phyloP scores from a whole-genome alignment of 345 rosid genomes.

The Syzygium oleosum region DNA sequence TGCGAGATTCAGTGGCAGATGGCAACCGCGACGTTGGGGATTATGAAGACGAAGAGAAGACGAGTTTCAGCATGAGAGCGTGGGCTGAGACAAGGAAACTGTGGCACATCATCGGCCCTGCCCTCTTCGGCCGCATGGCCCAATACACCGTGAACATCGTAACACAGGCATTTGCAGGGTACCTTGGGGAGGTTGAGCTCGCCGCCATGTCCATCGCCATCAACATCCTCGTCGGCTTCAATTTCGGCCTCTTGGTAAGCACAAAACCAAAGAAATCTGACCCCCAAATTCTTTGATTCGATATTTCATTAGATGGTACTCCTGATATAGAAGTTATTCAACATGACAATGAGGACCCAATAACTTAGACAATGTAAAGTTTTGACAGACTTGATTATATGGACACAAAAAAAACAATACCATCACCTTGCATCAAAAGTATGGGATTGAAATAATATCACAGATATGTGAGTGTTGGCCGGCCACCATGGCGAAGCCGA shows the following conservation, averaged over 20 bases:
- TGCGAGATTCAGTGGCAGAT: not conserved
- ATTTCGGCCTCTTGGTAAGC: conserved; percentile 31
- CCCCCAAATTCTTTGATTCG: not conserved
- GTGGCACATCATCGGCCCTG: conserved; percentile 33
- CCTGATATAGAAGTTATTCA: not conserved
- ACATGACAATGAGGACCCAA: not conserved
- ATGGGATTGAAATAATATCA: not conserved
- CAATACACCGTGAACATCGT: conserved; percentile 28
- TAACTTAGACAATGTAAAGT: not conserved
- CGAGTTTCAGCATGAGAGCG: conserved; percentile 3
- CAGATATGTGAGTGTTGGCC: not conserved
- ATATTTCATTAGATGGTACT: not conserved
- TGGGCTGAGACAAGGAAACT: conserved; percentile 42
- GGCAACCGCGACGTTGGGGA: not conserved
- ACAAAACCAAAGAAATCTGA: not conserved
- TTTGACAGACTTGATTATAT: not conserved
- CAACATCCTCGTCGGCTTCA: conserved; percentile 34
- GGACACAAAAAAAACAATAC: not conserved
- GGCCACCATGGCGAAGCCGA: not conserved
- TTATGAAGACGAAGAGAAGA: not conserved
- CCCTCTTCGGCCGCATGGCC: conserved; percentile 29
- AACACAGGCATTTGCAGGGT: conserved; percentile 37
- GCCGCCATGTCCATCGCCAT: conserved; percentile 32
- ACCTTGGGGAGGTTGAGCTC: conserved; percentile 36
- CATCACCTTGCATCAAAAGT: not conserved